phyloP scores from a whole-genome alignment of 768 basidiomycete species.

The Dacryopinax spathularia region DNA sequence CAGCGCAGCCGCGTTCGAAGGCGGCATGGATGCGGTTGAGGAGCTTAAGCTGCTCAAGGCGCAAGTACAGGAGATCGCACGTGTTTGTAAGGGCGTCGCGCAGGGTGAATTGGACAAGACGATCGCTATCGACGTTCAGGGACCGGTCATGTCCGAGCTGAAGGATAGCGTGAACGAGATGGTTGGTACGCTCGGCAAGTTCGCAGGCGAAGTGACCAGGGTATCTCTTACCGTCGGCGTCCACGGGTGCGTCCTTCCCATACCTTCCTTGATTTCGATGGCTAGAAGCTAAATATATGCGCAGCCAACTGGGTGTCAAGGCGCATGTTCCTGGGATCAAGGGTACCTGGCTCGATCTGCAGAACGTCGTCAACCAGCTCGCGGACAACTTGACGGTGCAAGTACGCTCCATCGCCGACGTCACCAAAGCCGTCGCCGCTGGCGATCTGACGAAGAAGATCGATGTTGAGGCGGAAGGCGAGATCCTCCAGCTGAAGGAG shows the following conservation, averaged over 20 bases:
- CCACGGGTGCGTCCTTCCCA: constrained; percentile 25
- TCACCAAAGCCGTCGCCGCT: constrained; percentile 56
- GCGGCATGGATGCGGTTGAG: constrained; percentile 54
- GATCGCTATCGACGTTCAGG: constrained; percentile 65
- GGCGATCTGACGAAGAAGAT: constrained; percentile 70
- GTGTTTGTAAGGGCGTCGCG: constrained; percentile 70
- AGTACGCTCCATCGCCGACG: constrained; percentile 79
- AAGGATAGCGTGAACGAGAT: constrained; percentile 66
- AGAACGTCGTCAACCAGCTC: constrained; percentile 36
- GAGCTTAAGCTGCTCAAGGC: constrained; percentile 68
- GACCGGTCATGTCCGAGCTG: constrained; percentile 65
- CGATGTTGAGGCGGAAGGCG: constrained; percentile 61
- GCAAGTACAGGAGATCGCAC: constrained; percentile 68
- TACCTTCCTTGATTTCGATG: neutral
- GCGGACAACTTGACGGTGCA: constrained; percentile 72
- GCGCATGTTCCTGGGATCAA: neutral
- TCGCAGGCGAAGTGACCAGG: constrained; percentile 82
- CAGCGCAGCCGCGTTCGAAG: constrained; percentile 41
- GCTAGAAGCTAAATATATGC: neutral
- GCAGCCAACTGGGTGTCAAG: neutral
- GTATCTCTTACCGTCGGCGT: constrained; percentile 17
- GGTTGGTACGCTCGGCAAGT: constrained; percentile 56
- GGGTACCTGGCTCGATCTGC: neutral
- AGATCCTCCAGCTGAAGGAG: constrained; percentile 49
- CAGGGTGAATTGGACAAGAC: constrained; percentile 62